Percentiles rank a stretch among this genome's conserved stretches.
phyloP scores from a whole-genome alignment of 1,139 yeast genomes.

The Yamadazyma membranifaciens region DNA sequence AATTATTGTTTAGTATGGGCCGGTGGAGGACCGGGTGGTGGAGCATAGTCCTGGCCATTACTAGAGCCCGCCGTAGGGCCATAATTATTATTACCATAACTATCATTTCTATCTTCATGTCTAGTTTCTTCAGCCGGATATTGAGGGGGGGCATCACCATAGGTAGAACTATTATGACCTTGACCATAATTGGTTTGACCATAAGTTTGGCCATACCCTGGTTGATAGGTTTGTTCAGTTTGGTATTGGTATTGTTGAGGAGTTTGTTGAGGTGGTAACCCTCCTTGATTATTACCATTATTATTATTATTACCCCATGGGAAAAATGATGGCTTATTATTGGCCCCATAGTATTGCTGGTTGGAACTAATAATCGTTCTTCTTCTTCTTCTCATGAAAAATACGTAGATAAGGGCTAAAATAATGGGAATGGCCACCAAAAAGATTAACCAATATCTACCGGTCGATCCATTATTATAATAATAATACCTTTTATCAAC shows the following conservation, averaged over 20 bases:
- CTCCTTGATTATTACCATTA: conserved; percentile 1
- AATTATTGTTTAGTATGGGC: conserved; percentile 14
- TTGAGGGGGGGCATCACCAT: conserved; percentile 17
- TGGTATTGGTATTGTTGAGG: conserved; percentile 7
- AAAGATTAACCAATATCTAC: conserved; percentile 7
- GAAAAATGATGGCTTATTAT: conserved; percentile 3
- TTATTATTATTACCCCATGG: conserved; percentile 1
- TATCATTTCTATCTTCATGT: background rate
- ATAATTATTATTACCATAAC: conserved; percentile 3
- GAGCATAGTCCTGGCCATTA: conserved; percentile 1
- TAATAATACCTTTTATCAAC: conserved; percentile 9
- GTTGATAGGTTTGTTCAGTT: conserved; percentile 5
- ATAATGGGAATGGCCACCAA: conserved; percentile 6
- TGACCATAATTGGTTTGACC: conserved; percentile 5
- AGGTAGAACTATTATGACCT: conserved; percentile 3
- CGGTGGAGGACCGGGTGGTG: conserved; percentile 18
- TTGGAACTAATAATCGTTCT: conserved; percentile 1
- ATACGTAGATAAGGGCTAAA: background rate
- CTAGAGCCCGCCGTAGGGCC: conserved; percentile 1
- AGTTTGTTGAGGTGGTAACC: conserved; percentile 9
- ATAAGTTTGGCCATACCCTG: conserved; percentile 4
- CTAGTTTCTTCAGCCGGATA: conserved; percentile 13
- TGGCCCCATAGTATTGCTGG: conserved; percentile 5
- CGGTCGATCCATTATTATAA: background rate
- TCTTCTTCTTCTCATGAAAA: conserved; percentile 6